A percentile compares a stretch with the other conserved stretches of the same genome.
Evolutionary conservation across 768 basidiomycete species (phyloP).

Genomic region (Lactarius pseudohatsudake): DNA sequence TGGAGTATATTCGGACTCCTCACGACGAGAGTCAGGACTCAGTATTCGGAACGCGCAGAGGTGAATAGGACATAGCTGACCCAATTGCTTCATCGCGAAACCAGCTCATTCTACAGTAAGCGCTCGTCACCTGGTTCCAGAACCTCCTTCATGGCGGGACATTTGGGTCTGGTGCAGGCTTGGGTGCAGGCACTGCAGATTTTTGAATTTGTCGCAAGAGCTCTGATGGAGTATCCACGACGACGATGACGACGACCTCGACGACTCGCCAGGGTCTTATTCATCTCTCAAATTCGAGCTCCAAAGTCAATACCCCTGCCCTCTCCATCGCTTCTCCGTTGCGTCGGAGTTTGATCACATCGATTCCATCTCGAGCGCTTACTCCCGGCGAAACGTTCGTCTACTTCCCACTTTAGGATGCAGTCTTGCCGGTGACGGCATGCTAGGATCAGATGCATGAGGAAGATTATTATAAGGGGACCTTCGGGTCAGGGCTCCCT

Average conservation of each 20-base stretch:
- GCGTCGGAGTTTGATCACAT: background rate
- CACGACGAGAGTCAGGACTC: background rate
- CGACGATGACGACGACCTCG: background rate
- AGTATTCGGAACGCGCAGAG: background rate
- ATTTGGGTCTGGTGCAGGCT: background rate
- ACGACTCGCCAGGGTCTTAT: background rate
- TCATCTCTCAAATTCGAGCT: conserved; percentile 11
- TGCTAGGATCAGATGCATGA: background rate
- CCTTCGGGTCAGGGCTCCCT: background rate
- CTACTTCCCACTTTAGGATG: background rate
- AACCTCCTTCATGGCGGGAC: background rate
- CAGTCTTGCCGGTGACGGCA: conserved; percentile 13
- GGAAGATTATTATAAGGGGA: conserved; percentile 17
- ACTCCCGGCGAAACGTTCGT: conserved; percentile 12
- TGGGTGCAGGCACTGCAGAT: background rate
- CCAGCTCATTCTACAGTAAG: background rate
- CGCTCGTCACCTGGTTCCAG: background rate
- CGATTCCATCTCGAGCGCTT: background rate
- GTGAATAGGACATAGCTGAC: no score
- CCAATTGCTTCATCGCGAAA: background rate
- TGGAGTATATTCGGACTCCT: background rate
- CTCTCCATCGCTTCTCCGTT: background rate
- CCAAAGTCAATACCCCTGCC: background rate
- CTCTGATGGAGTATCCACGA: background rate
- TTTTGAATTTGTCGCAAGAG: background rate